Base-by-base conservation (phyloP, 2,329 filamentous ascomycete species). In the Xylariomycetidae sp. region DNA sequence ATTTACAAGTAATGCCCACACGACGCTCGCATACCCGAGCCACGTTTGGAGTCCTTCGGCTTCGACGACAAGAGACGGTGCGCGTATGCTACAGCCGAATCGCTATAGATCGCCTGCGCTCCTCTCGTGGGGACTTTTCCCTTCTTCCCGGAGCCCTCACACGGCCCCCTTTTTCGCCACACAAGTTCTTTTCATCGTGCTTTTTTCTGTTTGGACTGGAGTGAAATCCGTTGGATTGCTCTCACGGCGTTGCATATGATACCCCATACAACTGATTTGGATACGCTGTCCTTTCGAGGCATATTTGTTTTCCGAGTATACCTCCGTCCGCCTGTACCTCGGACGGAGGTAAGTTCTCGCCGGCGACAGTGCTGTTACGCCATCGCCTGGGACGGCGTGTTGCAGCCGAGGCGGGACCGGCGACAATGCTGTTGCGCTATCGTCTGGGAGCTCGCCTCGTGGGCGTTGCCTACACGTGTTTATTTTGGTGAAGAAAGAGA, bases 381-480 rank as follows among this genome's bases (percentile, higher is more conserved):
- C 63, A 68, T 66, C 55, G 60, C 59, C 58, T 57, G 61, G 63
- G 63, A 56, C 54, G 62, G 63, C 59, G 60, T 67, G 60, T 61
- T 59, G 57, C 59, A 63, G 60, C 56, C 54, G 56, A 62, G 58
- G 43, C 54, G 55, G 46, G 52, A 54, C 57, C 48, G 49, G 50
- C 54, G 64, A 73, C 64, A 74, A 73, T 74, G 69, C 65, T 61
- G 56, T 48, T 64, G 60, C 70, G 69, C 70, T 73, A 73, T 72
- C 61, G 59, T 47, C 49, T 44, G 46, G 49, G 49, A 53, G 36
- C 50, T 51, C 52, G 48, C 40, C 54, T 58, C 53, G 51, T 58
- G 55, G 55, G 60, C 49, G 30, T 52, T 56, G 40, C 46, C 45
- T 48, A 51, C 48, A 50, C 49, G 50, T 43, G 48, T 39, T 52